Base-by-base conservation (phyloP, 345 rosid genomes). In the Acer yangbiense region DNA sequence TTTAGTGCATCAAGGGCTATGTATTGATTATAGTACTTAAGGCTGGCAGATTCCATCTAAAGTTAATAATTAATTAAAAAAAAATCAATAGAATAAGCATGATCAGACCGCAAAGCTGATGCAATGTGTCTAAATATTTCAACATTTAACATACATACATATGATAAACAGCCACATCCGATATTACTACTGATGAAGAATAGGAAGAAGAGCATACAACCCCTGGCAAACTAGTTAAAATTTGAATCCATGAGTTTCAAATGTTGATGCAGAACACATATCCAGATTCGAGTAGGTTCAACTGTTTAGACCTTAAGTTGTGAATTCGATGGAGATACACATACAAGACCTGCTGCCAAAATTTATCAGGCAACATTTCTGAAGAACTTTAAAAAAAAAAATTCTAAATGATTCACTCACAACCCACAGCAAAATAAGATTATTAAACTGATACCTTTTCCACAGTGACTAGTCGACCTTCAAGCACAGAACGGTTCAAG, bases 291-390 rank as follows among this genome's bases (percentile, higher is more conserved):
- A 79, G 80, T 83, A 85, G 79, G 81, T 87, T 83, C 85, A 82
- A 88, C 88, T 84, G 89, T 85, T 90, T 82, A 79, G 91, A 82
- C 85, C 90, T 83, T 89, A 90, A 84, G 85, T 80, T 83, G 86
- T 84, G 90, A 87, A 79, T 83, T 89, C 84, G 94, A 85, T 87
- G 94, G 67, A 86, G 94, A 78, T 83, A 90, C 87, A 90, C 88
- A 90, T 76, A 87, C 86, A 81, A 80, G 84, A 89, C 94, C 94
- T 88, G 91, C 89, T 86, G 90, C 89, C 87, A 87, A 90, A 85
- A 86, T 81, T 82, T 78, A 89, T 87, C 81, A 90, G 90, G 90
- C 87, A 80, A 87, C 84, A 71, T 67, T 57, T 78, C 73, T 63
- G 55, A 76, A 44, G 27, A 75, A 74, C 21, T 52, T 41, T 61